Percentiles rank a stretch among this genome's conserved stretches.
These are phyloP conservation scores for Mucor circinelloides DNA, from an alignment of 371 early-diverging fungal species.

Conservation along the genomic window DNA sequence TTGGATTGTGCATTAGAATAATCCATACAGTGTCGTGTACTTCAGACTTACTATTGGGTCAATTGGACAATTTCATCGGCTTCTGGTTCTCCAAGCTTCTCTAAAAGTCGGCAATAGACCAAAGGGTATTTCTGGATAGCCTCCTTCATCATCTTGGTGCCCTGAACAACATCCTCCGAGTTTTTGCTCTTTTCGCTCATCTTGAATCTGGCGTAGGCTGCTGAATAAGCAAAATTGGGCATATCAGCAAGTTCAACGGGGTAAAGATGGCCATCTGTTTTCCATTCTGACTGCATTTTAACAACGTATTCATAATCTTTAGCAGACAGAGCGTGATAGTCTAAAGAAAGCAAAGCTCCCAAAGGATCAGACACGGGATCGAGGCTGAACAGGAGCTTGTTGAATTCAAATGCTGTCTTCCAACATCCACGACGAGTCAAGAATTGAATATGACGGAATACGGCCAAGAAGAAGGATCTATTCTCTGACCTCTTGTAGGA, in stretches of 20 bases:
- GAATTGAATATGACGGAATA: slow-evolving; percentile 84
- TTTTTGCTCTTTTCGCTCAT: slow-evolving; percentile 41
- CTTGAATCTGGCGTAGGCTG: slow-evolving; percentile 78
- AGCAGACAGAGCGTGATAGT: slow-evolving; percentile 82
- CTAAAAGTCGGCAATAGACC: slow-evolving; percentile 31
- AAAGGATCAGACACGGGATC: slow-evolving; percentile 81
- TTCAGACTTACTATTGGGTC: slow-evolving; percentile 10
- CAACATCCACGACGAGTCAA: slow-evolving; percentile 90
- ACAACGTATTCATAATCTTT: slow-evolving; percentile 72
- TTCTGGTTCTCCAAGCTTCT: slow-evolving; percentile 39
- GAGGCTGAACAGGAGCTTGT: slow-evolving; percentile 78
- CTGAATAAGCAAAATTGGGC: slow-evolving; percentile 81
- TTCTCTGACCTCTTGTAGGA: slow-evolving; percentile 78
- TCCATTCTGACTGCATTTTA: slow-evolving; percentile 46
- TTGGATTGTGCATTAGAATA: neutral
- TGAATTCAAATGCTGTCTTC: slow-evolving; percentile 89
- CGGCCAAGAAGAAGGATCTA: slow-evolving; percentile 77
- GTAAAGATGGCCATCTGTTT: slow-evolving; percentile 41
- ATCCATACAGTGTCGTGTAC: neutral
- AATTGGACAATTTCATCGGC: neutral
- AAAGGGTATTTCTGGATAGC: slow-evolving; percentile 62
- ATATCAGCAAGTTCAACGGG: slow-evolving; percentile 40
- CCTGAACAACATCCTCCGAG: slow-evolving; percentile 29
- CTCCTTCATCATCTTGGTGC: slow-evolving; percentile 58
- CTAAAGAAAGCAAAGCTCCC: slow-evolving; percentile 75